phyloP scores from a whole-genome alignment of 176 grass and related monocot species.

The Calamus simplicifolius region DNA sequence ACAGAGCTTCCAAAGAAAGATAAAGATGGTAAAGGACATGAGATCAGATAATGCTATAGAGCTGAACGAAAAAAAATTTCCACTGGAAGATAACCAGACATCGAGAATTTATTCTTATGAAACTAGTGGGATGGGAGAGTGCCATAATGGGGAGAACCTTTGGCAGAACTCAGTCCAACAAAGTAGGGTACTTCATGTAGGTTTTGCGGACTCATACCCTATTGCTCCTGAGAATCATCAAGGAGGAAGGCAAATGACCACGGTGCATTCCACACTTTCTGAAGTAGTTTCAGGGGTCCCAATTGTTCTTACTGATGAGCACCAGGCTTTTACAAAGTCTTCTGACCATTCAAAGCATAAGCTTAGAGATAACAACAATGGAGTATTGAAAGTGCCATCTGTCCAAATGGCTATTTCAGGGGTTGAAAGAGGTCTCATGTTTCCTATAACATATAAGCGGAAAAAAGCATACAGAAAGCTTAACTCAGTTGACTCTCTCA shows the following conservation, averaged over 20 bases:
- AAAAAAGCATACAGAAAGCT: constrained; percentile 13
- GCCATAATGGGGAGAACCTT: neutral
- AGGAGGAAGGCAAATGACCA: neutral
- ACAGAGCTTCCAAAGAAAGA: neutral
- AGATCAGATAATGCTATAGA: neutral
- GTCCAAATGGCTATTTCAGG: neutral
- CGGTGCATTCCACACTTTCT: neutral
- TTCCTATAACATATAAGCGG: constrained; percentile 13
- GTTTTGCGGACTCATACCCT: neutral
- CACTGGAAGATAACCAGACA: neutral
- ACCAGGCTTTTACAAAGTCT: neutral
- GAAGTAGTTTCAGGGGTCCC: neutral
- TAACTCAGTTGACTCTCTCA: neutral
- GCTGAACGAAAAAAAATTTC: neutral
- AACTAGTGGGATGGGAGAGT: constrained; percentile 1
- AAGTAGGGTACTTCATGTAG: neutral
- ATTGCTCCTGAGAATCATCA: neutral
- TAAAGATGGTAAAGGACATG: neutral
- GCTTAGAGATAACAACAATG: neutral
- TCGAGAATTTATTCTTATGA: constrained; percentile 7
- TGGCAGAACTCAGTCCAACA: neutral
- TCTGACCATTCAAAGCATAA: constrained; percentile 3
- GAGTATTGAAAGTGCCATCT: no score
- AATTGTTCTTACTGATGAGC: neutral
- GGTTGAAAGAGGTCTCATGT: neutral